Evolutionary conservation across 2,329 filamentous ascomycete genomes (phyloP), one percentile per base, ranked within the genome.

Genomic region (Phialophora chinensis): DNA sequence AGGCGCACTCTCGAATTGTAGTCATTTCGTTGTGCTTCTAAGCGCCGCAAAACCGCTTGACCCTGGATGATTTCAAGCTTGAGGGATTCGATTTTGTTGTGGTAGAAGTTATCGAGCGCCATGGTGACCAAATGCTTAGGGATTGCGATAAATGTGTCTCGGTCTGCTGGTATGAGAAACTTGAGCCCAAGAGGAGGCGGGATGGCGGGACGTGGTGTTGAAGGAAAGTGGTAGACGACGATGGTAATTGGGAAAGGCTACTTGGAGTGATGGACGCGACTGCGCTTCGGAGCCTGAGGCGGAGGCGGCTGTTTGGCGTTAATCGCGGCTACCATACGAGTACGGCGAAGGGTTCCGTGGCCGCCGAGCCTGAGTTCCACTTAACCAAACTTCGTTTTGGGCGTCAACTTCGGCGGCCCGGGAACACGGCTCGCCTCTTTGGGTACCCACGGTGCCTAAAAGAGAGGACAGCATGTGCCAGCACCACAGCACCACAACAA

Each of bases 21-120:
- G 82, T 99, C 95, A 78, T 99, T 99, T 73, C 95, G 90, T 82
- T 99, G 96, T 74, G 95, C 95, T 85, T 99, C 95, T 74, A 99
- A 87, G 77, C 95, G 89, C 74, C 95, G 91, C 70, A 99, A 86
- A 66, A 97, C 93, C 64, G 95, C 94, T 83, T 99, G 95, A 64
- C 95, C 94, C 83, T 98, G 94, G 79, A 99, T 94, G 79, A 99
- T 99, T 88, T 99, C 94, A 80, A 99, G 93, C 90, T 98, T 98
- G 91, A 98, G 97, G 80, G 91, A 90, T 91, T 99, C 95, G 83
- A 98, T 98, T 87, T 99, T 99, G 86, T 98, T 98, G 84, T 95
- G 92, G 82, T 96, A 99, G 85, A 97, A 99, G 82, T 91, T 96
- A 82, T 98, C 95, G 83, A 99, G 91, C 87, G 94, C 93, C 95